These are phyloP conservation scores for Mortierella sp. DNA, from an alignment of 371 early-diverging fungal species.

Conservation along the genomic window DNA sequence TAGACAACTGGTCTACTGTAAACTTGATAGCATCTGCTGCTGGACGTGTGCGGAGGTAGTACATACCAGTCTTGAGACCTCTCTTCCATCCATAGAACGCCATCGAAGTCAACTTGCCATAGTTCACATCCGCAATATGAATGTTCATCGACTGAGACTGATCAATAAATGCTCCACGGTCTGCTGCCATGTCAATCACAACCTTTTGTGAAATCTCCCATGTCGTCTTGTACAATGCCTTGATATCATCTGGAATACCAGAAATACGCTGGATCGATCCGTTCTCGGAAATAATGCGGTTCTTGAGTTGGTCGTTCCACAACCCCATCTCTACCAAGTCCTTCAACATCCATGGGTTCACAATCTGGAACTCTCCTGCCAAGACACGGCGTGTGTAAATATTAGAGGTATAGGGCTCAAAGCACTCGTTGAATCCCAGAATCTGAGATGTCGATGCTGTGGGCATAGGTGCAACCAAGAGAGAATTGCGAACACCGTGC, in stretches of 20 bases:
- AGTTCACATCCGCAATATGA: conserved; percentile 71
- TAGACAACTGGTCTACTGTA: conserved; percentile 77
- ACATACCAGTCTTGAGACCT: conserved; percentile 99
- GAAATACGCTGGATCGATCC: conserved; percentile 93
- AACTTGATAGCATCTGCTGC: conserved; percentile 99
- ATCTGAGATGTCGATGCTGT: conserved; percentile 99
- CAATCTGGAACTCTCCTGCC: conserved; percentile 99
- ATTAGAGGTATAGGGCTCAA: conserved; percentile 99
- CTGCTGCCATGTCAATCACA: conserved; percentile 89
- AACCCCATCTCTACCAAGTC: conserved; percentile 94
- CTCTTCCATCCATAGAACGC: conserved; percentile 99
- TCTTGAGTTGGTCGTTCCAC: conserved; percentile 98
- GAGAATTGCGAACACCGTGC: conserved; percentile 97
- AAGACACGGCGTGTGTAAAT: conserved; percentile 98
- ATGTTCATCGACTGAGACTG: conserved; percentile 99
- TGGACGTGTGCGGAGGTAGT: conserved; percentile 98
- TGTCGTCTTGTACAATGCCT: conserved; percentile 97
- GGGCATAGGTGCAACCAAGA: conserved; percentile 99
- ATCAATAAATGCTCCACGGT: conserved; percentile 98
- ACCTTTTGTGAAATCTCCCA: conserved; percentile 97
- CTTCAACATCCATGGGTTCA: conserved; percentile 96
- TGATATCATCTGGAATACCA: conserved; percentile 93
- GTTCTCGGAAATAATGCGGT: conserved; percentile 96
- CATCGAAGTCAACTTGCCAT: conserved; percentile 95
- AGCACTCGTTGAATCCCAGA: conserved; percentile 99